phyloP scores from a whole-genome alignment of 495 filamentous ascomycete genomes.

The Penicillium desertorum region DNA sequence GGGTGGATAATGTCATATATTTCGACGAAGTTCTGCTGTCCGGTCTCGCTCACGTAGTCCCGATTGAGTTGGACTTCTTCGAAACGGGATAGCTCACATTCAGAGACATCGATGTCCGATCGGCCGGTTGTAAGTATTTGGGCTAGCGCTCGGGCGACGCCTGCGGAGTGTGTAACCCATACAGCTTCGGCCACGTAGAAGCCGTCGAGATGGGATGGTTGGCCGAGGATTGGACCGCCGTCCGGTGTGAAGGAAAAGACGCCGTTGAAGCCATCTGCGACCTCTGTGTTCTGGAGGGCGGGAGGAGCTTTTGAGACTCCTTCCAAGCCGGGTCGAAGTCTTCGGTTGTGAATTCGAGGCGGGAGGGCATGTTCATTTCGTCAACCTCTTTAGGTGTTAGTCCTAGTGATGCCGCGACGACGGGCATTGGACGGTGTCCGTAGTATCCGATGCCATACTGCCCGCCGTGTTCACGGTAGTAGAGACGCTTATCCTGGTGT shows the following conservation, averaged over 20 bases:
- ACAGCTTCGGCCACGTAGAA: constrained; percentile 57
- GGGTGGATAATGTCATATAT: constrained; percentile 56
- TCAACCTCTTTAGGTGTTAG: constrained; percentile 44
- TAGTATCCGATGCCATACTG: constrained; percentile 56
- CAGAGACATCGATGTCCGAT: constrained; percentile 47
- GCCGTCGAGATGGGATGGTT: constrained; percentile 46
- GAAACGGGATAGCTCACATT: constrained; percentile 52
- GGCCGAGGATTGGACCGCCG: constrained; percentile 49
- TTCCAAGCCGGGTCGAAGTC: constrained; percentile 54
- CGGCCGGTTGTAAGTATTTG: constrained; percentile 47
- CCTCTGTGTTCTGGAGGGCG: constrained; percentile 37
- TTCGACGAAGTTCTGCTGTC: constrained; percentile 52
- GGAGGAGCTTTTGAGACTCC: constrained; percentile 43
- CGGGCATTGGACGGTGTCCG: constrained; percentile 52
- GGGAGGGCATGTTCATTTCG: constrained; percentile 53
- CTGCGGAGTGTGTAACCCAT: constrained; percentile 57
- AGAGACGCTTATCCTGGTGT: constrained; percentile 54
- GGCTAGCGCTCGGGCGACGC: constrained; percentile 50
- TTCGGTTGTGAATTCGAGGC: constrained; percentile 46
- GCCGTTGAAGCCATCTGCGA: constrained; percentile 53
- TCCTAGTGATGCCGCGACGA: constrained; percentile 43
- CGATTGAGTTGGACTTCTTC: constrained; percentile 48
- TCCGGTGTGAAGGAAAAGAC: constrained; percentile 56
- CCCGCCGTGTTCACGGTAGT: constrained; percentile 54
- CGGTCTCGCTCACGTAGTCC: constrained; percentile 47